Base-by-base conservation (phyloP, 768 basidiomycete species). In the Leucocoprinus birnbaumii region DNA sequence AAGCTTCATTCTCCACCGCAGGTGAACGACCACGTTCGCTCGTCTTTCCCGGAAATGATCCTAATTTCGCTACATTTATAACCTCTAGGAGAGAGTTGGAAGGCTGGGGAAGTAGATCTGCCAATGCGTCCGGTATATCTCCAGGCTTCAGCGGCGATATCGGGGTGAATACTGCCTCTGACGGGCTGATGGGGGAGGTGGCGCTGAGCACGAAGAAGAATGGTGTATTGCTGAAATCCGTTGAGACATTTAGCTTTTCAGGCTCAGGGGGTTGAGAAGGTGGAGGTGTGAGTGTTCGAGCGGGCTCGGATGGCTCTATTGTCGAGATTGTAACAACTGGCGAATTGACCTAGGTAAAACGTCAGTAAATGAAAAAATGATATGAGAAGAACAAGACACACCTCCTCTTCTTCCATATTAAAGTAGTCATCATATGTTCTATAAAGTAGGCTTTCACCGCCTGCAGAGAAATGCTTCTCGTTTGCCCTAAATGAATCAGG, bases 331-430 rank as follows among this genome's bases (percentile, higher is more conserved):
- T 31, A 31, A 31, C 21, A 10, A 10, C 8, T 48, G 44, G 31
- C 38, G 53, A 40, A 25, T 22, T 14, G n/a, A 45, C 38, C 53
- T 54, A 26, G 2, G 40, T n/a, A 27, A 38, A 16, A 22, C 16
- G 8, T 13, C 10, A 38, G n/a, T 1, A 27, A 11, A 31, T 31
- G 31, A 11, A 31, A 31, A 31, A 11, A 31, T 35, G 16, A 2
- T 6, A 38, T 3, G 22, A 2, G 46, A 27, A 31, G 25, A 6
- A 11, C 9, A 35, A n/a, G 2, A 34, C 14, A 10, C 25, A 21
- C 41, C 14, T 42, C 51, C 25, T 53, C 53, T 48, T 55, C 46
- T 48, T 48, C 53, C 45, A 41, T 55, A 21, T 48, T 48, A 31
- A 55, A 55, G 26, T 55, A 55, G 31, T 55, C 53, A 18, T 48